Base-by-base conservation (phyloP, 495 filamentous ascomycete species). In the Trichoderma virens region DNA sequence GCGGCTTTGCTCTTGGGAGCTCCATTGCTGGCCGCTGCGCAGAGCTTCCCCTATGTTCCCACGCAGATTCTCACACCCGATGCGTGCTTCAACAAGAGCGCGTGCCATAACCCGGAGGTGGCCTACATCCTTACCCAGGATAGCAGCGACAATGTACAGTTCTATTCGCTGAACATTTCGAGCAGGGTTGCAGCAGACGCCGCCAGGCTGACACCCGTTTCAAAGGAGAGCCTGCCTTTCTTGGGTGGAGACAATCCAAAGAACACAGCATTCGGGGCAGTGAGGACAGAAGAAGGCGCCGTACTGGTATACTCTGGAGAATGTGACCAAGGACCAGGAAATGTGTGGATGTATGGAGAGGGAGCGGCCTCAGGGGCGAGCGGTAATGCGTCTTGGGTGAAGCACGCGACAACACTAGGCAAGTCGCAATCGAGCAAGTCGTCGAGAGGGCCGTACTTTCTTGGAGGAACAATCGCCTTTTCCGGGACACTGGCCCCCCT, bases 291-390 rank as follows among this genome's bases (percentile, higher is more conserved):
- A 43, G 76, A 82, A 66, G 91, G 90, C 8, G 79, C 82, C 23
- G 82, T 96, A 56, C 83, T 82, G 28, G 83, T 92, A 9, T 86
- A 90, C 61, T 74, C 86, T 0, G 92, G 92, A 6, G 78, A 86
- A 62, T 96, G 92, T 71, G 72, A 72, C 6, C 70, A 74, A 25
- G 62, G 70, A n/a, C 67, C 59, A 30, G 70, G 72, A 31, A 67
- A 69, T 23, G 69, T 80, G 27, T 80, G 76, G 76, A 76, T 70
- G 7, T 80, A 73, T 66, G 39, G 61, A 13, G 61, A 62, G 32
- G 35, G 27, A 23, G 64, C 72, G 11, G 68, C 68, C 0, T 65
- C 67, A 30, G 66, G 38, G 9, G 38, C 65, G n/a, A 63, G 78
- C 3, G 30, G 45, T 5, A 9, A 65, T 25, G 38, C 64, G 63